These are phyloP conservation scores for Setaria viridis DNA, from an alignment of 202 grass and related monocot species.

Conservation along the genomic window DNA sequence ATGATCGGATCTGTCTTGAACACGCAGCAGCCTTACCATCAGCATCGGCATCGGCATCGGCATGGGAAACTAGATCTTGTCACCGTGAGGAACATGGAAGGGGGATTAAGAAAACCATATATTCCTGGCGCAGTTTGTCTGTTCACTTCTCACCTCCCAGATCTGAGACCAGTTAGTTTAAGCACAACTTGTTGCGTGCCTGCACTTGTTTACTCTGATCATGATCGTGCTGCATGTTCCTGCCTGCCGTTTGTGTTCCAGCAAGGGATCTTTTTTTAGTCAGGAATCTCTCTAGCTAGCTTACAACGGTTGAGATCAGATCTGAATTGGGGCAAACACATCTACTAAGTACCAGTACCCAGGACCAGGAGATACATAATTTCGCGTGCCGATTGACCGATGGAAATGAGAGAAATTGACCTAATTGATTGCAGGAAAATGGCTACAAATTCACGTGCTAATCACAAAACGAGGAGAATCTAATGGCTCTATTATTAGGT, in stretches of 20 bases:
- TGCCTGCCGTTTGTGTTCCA: neutral
- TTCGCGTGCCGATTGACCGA: neutral
- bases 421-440: neutral
- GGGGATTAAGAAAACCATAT: constrained; percentile 1
- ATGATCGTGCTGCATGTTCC: constrained; percentile 25
- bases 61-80: constrained; percentile 27
- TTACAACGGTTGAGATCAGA: constrained; percentile 16
- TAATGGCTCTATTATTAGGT: constrained; percentile 15
- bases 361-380: neutral
- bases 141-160: constrained; percentile 3
- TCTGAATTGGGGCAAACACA: neutral
- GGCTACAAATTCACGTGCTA: neutral
- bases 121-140: neutral
- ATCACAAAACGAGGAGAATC: neutral
- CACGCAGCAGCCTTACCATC: neutral
- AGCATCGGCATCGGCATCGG: neutral
- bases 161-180: neutral
- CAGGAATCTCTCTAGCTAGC: neutral
- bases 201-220: neutral
- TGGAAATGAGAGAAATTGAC: neutral
- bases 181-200: neutral
- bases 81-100: neutral
- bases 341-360: neutral
- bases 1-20: constrained; percentile 1
- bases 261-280: neutral